Conservation (phyloP, 2,329 filamentous ascomycete genomes). For the Fusarium heterosporum region DNA sequence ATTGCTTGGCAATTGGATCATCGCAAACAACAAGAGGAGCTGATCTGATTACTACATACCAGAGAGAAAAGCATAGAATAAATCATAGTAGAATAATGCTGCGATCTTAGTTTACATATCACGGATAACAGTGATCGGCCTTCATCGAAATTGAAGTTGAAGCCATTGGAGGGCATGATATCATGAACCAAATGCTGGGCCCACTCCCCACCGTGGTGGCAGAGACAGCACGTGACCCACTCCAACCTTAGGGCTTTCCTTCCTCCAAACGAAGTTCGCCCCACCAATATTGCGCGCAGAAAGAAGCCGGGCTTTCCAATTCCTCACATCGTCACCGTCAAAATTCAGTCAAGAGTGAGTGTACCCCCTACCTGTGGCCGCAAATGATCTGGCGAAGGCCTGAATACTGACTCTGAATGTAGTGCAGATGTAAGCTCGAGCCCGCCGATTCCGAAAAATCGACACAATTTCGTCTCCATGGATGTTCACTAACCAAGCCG, state of each 20-base stretch:
- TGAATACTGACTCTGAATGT: conserved; percentile 44
- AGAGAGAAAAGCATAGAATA: neutral
- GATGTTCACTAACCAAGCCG: conserved; percentile 48
- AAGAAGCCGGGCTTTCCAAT: conserved; percentile 49
- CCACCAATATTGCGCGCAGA: conserved; percentile 60
- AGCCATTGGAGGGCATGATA: conserved; percentile 17
- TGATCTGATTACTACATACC: neutral
- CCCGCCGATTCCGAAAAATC: conserved; percentile 42
- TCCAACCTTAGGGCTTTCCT: conserved; percentile 53
- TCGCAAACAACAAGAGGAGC: conserved; percentile 4
- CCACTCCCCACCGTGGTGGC: conserved; percentile 4
- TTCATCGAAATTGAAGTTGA: neutral
- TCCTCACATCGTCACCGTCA: conserved; percentile 59
- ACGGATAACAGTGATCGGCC: neutral
- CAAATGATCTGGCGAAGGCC: conserved; percentile 20
- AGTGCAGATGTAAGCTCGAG: conserved; percentile 89
- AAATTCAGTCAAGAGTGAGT: conserved; percentile 71
- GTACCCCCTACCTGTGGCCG: conserved; percentile 33
- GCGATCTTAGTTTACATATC: neutral
- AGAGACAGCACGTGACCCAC: conserved; percentile 46
- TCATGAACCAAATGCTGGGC: conserved; percentile 14
- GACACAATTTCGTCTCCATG: conserved; percentile 23
- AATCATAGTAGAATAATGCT: too few species aligned
- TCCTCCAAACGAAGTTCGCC: conserved; percentile 50
- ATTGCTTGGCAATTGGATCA: conserved; percentile 49